Percentiles rank a stretch among this genome's conserved stretches.
These are phyloP conservation scores for Penicillium robsamsonii DNA, from an alignment of 495 filamentous ascomycete genomes.

Conservation along the genomic window DNA sequence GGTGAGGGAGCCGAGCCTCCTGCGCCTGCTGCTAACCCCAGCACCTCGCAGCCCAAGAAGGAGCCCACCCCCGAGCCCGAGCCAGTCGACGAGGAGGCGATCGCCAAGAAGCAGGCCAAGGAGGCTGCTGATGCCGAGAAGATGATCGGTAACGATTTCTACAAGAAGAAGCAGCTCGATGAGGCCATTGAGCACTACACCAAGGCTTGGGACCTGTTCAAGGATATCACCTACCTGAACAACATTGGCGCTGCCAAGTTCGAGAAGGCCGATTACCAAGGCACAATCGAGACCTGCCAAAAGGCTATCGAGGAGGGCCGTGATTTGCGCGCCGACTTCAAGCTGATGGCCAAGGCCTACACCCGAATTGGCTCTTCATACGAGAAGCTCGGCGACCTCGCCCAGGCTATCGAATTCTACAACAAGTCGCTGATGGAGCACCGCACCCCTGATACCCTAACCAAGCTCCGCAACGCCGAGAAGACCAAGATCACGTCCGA, in stretches of 20 bases:
- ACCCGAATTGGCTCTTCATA: constrained; percentile 87
- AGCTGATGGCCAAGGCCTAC: constrained; percentile 92
- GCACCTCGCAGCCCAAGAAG: constrained; percentile 51
- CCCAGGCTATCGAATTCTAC: constrained; percentile 83
- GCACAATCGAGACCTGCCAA: constrained; percentile 79
- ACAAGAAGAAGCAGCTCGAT: constrained; percentile 97
- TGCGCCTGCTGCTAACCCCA: constrained; percentile 68
- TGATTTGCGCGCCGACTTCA: constrained; percentile 87
- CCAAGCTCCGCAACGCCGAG: constrained; percentile 91
- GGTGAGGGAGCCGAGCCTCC: constrained; percentile 57
- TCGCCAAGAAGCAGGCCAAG: constrained; percentile 84
- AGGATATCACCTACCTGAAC: constrained; percentile 97
- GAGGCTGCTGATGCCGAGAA: constrained; percentile 93
- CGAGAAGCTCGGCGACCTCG: constrained; percentile 81
- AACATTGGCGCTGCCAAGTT: constrained; percentile 93
- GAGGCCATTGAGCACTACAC: constrained; percentile 91
- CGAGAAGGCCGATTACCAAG: constrained; percentile 91
- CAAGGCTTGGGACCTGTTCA: constrained; percentile 91
- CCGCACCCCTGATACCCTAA: constrained; percentile 88
- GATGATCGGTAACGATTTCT: constrained; percentile 86
- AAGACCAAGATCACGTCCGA: constrained; percentile 78
- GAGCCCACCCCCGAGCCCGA: constrained; percentile 62
- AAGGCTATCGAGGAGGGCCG: constrained; percentile 87
- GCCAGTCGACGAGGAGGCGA: constrained; percentile 73
- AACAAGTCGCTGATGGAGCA: constrained; percentile 93